Evolutionary conservation across 2,329 filamentous ascomycete species (phyloP), one percentile per base, ranked within the genome.

Genomic region (Alternaria consortialis): DNA sequence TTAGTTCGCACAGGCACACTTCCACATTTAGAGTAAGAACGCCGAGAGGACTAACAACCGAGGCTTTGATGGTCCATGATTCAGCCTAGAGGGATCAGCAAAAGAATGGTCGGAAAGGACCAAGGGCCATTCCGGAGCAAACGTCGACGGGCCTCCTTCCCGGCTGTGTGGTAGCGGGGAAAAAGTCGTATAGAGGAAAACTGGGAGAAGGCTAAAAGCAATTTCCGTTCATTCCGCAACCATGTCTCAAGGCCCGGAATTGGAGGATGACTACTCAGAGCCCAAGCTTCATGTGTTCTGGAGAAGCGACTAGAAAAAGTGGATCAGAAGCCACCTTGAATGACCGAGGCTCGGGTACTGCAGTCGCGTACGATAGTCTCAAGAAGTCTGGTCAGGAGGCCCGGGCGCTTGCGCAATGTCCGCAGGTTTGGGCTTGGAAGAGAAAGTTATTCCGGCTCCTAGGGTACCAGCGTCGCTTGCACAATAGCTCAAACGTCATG

Each of bases 101-200:
- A 58, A 56, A 50, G 58, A 60, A 66, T 65, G 53, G 60, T 60
- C 52, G 31, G 56, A 62, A 56, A 47, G 50, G 64, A 48, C 52
- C 58, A 62, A 59, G 59, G 20, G 31, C 53, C 42, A 48, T 61
- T 63, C 57, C 64, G 57, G 56, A 63, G 52, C 63, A 68, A 50
- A 65, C 42, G 61, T 67, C 55, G 56, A 69, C 66, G 66, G 63
- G 64, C 65, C 70, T 69, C 53, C 57, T 60, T 67, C 62, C 70
- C 68, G 58, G 54, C 60, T 61, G 50, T 60, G 53, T 71, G 70
- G 70, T 71, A 72, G 59, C 64, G 64, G 63, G 60, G 52, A 60
- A 56, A 40, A 53, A 48, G 34, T 52, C 40, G 39, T 47, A 34
- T 46, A 36, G 20, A 52, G 31, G 20, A 34, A 37, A 52, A 56